Percentiles rank a stretch among this genome's conserved stretches.
These are phyloP conservation scores for Colletotrichum cereale DNA, from an alignment of 2,329 filamentous ascomycete genomes.

Conservation along the genomic window DNA sequence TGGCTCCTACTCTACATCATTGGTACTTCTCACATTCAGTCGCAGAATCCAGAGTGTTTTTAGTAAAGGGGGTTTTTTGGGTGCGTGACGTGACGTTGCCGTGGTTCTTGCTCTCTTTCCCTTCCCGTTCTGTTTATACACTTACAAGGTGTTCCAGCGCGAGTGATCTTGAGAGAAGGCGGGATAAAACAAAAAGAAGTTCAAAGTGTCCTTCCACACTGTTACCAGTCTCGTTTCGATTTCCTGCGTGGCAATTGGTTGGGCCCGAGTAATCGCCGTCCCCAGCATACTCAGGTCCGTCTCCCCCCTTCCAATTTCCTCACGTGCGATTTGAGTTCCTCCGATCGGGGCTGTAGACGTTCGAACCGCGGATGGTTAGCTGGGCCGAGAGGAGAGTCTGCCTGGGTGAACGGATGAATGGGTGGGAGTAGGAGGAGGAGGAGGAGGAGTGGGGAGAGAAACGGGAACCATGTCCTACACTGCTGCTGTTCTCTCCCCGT, in stretches of 20 bases:
- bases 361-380: conserved; percentile 18
- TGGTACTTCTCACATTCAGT: not conserved
- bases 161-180: not conserved
- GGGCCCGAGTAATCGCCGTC: conserved; percentile 1
- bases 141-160: not conserved
- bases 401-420: conserved; percentile 6
- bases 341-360: conserved; percentile 17
- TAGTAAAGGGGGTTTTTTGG: too few relatives aligned
- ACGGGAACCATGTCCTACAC: conserved; percentile 7
- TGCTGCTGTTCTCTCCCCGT: not conserved
- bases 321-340: conserved; percentile 33
- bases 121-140: not conserved
- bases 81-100: conserved; percentile 5
- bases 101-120: not conserved
- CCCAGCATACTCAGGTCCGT: not conserved
- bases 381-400: not conserved
- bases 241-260: conserved; percentile 6
- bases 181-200: not conserved
- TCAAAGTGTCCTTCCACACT: conserved; percentile 32
- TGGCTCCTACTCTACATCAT: conserved; percentile 5
- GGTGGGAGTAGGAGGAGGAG: too few relatives aligned
- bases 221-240: conserved; percentile 37
- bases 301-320: not conserved
- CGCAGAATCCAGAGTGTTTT: not conserved
- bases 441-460: conserved; percentile 5